Percentiles rank a stretch among this genome's conserved stretches.
phyloP scores from a whole-genome alignment of 805 yeast species.

The Candida nonsorbophila region DNA sequence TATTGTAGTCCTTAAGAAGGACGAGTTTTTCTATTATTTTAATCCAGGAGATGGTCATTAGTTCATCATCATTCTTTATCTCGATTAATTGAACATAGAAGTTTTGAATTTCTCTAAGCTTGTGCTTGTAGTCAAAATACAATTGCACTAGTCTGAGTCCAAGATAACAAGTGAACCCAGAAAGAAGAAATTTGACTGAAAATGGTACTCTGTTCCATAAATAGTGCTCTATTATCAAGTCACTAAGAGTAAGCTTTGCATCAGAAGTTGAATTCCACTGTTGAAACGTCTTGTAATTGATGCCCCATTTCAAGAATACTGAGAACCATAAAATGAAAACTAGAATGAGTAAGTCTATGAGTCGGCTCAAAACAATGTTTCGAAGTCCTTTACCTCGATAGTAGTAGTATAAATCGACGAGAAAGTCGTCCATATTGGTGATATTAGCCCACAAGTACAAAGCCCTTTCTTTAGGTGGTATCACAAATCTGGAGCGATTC shows the following conservation, averaged over 20 bases:
- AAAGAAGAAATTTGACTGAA: slow-evolving; percentile 52
- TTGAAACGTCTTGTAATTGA: slow-evolving; percentile 47
- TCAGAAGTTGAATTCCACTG: slow-evolving; percentile 17
- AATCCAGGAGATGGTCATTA: slow-evolving; percentile 93
- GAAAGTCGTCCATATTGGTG: slow-evolving; percentile 81
- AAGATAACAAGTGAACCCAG: slow-evolving; percentile 55
- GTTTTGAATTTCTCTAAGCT: slow-evolving; percentile 66
- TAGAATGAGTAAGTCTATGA: slow-evolving; percentile 66
- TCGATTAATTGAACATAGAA: slow-evolving; percentile 71
- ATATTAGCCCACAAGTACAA: slow-evolving; percentile 97
- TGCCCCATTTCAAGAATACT: slow-evolving; percentile 75
- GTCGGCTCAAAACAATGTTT: slow-evolving; percentile 65
- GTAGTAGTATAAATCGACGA: slow-evolving; percentile 77
- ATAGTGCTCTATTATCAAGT: slow-evolving; percentile 38
- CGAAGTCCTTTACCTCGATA: slow-evolving; percentile 80
- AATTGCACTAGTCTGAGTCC: slow-evolving; percentile 49
- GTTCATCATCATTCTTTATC: slow-evolving; percentile 66
- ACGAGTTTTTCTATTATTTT: slow-evolving; percentile 72
- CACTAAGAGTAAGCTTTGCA: slow-evolving; percentile 16
- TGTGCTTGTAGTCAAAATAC: slow-evolving; percentile 52
- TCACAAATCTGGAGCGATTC: slow-evolving; percentile 19
- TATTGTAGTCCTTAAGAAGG: slow-evolving; percentile 74
- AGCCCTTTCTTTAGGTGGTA: slow-evolving; percentile 63
- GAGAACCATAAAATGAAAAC: slow-evolving; percentile 76
- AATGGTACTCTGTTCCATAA: slow-evolving; percentile 37